Conservation (phyloP, 352 stramenopile species). For the Pythium volutum region DNA sequence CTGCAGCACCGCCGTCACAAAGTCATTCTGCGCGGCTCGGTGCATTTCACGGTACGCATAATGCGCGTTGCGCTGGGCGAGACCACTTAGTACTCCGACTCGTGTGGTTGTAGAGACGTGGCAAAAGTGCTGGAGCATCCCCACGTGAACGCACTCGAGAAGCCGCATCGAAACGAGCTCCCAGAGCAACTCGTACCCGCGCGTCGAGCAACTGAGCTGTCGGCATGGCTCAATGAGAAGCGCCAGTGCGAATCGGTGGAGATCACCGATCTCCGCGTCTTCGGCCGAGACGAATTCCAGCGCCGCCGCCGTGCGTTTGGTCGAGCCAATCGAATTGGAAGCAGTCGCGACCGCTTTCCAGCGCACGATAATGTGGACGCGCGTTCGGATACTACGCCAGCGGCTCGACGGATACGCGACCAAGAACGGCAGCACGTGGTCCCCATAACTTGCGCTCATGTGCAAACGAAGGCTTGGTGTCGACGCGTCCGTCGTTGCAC, state of each 20-base stretch:
- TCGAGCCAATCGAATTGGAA: background rate
- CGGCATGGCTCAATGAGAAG: slow-evolving; percentile 21
- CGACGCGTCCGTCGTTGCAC: slow-evolving; percentile 9
- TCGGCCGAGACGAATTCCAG: slow-evolving; percentile 23
- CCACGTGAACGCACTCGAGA: slow-evolving; percentile 5
- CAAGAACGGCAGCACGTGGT: slow-evolving; percentile 13
- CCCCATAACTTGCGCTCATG: slow-evolving; percentile 17
- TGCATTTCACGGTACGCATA: slow-evolving; percentile 17
- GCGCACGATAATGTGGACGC: slow-evolving; percentile 17
- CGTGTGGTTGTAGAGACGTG: background rate
- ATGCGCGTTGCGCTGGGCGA: background rate
- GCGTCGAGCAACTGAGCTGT: slow-evolving; percentile 13
- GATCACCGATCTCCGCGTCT: slow-evolving; percentile 2
- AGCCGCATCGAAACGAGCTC: slow-evolving; percentile 12
- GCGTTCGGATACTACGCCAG: slow-evolving; percentile 23
- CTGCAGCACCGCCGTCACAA: slow-evolving; percentile 9
- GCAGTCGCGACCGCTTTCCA: slow-evolving; percentile 13
- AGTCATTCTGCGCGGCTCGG: slow-evolving; percentile 17
- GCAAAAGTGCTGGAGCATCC: slow-evolving; percentile 7
- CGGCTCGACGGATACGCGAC: slow-evolving; percentile 11
- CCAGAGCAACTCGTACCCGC: slow-evolving; percentile 18
- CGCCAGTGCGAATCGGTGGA: slow-evolving; percentile 8
- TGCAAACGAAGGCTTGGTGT: slow-evolving; percentile 12
- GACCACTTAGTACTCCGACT: background rate
- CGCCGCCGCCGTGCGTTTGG: background rate